Base-by-base conservation (phyloP, 2,329 filamentous ascomycete genomes). In the Botrytis byssoidea region DNA sequence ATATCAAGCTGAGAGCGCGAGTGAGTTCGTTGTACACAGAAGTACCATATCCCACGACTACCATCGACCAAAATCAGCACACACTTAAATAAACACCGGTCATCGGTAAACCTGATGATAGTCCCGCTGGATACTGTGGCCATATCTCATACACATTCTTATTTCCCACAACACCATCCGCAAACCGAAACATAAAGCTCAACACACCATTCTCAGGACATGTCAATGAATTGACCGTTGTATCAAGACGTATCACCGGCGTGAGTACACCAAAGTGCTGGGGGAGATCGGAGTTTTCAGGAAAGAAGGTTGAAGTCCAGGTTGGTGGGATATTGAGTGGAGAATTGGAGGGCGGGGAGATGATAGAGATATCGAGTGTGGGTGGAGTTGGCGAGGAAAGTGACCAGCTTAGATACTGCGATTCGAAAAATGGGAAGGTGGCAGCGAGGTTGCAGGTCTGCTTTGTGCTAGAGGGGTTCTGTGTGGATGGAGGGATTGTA, bases 391-490 rank as follows among this genome's bases (percentile, higher is more conserved):
- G 32, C 3, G 40, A 48, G 7, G 64, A 16, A 18, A 10, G 16
- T 22, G 37, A 66, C n/a, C n/a, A 35, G 42, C 29, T 9, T 22
- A 66, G 40, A 46, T 66, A 66, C 35, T 66, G 64, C 2, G 42
- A 66, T 22, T 44, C 64, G 64, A 66, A 66, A 16, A 44, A 66
- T 44, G 63, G 63, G 16, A 44, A 66, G 20, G 25, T 48, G 42
- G 63, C 63, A 37, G 63, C 35, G n/a, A 66, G 63, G 25, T 18
- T 66, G 37, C 63, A 66, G 25, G 40, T 44, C 16, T 37, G 57
- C 10, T 37, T 60, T 60, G 18, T 22, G 57, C 1, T 12, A 35
- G 57, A 22, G 32, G 57, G 29, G 48, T 9, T 55, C 25, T 55
- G 25, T 7, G 48, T n/a, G 25, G 48, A 55, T 7, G 25, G 7